phyloP scores from a whole-genome alignment of 345 rosid species.

The Rhizophora mangle region DNA sequence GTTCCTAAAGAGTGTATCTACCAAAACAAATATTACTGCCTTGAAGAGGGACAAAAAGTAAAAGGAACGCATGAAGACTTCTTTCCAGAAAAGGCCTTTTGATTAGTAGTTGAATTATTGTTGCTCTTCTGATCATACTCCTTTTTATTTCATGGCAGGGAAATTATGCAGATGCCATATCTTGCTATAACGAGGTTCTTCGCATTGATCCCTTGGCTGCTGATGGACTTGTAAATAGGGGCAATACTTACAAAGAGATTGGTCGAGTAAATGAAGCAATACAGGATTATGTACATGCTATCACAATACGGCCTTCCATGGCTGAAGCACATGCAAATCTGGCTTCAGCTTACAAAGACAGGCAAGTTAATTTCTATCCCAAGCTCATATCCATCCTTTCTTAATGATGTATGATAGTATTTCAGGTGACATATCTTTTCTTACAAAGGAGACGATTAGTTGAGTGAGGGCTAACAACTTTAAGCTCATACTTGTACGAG shows the following conservation, averaged over 20 bases:
- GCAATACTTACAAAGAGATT: conserved; percentile 93
- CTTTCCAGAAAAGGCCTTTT: no score
- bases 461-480: no score
- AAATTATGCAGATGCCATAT: conserved; percentile 86
- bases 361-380: conserved; percentile 39
- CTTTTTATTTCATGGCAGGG: conserved; percentile 46
- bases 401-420: no score
- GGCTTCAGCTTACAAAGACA: conserved; percentile 99
- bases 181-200: conserved; percentile 96
- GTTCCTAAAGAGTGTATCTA: no score
- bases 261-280: conserved; percentile 96
- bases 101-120: no score
- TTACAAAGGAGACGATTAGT: no score
- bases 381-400: background rate
- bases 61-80: no score
- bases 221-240: conserved; percentile 96
- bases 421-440: no score
- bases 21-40: no score
- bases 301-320: conserved; percentile 79
- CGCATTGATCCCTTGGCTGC: conserved; percentile 97
- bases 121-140: conserved; percentile 7
- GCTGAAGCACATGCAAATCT: conserved; percentile 99
- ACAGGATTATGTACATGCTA: conserved; percentile 86
- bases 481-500: no score
- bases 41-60: no score